A percentile compares a stretch with the other conserved stretches of the same genome.
Conservation (phyloP, 2,329 filamentous ascomycete species). For the Cladobotryum protrusum region DNA sequence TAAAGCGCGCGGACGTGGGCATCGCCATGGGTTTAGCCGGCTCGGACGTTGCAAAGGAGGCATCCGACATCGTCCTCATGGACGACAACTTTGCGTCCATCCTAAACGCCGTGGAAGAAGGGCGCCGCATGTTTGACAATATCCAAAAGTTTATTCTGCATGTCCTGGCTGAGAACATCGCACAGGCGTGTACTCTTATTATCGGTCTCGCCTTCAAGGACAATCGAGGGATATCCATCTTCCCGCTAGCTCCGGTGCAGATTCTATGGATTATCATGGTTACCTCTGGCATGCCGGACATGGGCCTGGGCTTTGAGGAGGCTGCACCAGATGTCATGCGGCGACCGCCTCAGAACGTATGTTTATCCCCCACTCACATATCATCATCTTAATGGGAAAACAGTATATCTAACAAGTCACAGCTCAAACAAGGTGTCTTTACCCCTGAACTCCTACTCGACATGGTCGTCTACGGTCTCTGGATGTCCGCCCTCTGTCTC, state of each 20-base stretch:
- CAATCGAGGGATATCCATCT: slow-evolving; percentile 54
- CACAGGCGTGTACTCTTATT: slow-evolving; percentile 60
- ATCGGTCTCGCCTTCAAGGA: slow-evolving; percentile 69
- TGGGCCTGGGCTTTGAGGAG: slow-evolving; percentile 67
- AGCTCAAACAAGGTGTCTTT: slow-evolving; percentile 51
- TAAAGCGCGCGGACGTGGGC: slow-evolving; percentile 63
- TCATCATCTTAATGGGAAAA: background rate
- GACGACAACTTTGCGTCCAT: slow-evolving; percentile 70
- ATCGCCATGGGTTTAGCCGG: slow-evolving; percentile 66
- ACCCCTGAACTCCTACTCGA: slow-evolving; percentile 59
- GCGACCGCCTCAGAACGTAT: slow-evolving; percentile 59
- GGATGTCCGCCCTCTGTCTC: slow-evolving; percentile 57
- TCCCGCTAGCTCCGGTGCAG: slow-evolving; percentile 65
- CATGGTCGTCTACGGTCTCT: slow-evolving; percentile 60
- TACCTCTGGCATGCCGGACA: slow-evolving; percentile 66
- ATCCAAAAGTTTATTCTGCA: slow-evolving; percentile 69
- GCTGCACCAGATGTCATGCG: slow-evolving; percentile 63
- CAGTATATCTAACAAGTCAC: slow-evolving; percentile 3
- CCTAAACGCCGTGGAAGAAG: slow-evolving; percentile 64
- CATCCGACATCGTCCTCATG: slow-evolving; percentile 61
- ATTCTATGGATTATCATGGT: slow-evolving; percentile 78
- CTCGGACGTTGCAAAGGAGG: slow-evolving; percentile 65
- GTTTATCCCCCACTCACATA: slow-evolving; percentile 9
- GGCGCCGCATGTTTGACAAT: slow-evolving; percentile 65
- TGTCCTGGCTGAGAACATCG: slow-evolving; percentile 62